These are phyloP conservation scores for Fusarium sp. DNA, from an alignment of 2,329 filamentous ascomycete genomes.

Conservation along the genomic window DNA sequence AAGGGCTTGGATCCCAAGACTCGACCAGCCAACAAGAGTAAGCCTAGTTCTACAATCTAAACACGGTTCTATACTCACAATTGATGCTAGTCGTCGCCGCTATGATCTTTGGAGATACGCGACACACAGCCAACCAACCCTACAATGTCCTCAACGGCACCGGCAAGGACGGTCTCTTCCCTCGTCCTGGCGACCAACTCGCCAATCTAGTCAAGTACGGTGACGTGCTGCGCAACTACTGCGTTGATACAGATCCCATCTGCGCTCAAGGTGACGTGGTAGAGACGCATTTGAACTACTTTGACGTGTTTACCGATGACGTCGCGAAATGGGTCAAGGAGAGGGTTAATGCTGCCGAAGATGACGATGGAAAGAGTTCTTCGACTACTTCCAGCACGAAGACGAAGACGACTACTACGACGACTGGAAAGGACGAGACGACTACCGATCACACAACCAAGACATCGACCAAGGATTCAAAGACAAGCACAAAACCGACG, in stretches of 20 bases:
- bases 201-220: conserved; percentile 43
- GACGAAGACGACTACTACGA: neutral
- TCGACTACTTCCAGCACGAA: neutral
- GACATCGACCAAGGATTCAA: neutral
- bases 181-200: conserved; percentile 44
- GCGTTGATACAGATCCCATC: conserved; percentile 50
- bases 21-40: conserved; percentile 47
- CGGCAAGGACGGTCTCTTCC: conserved; percentile 40
- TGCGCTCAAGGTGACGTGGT: conserved; percentile 49
- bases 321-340: conserved; percentile 31
- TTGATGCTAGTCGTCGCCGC: conserved; percentile 43
- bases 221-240: conserved; percentile 47
- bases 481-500: neutral
- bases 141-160: conserved; percentile 47
- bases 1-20: conserved; percentile 41
- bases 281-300: conserved; percentile 50
- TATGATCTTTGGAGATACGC: conserved; percentile 48
- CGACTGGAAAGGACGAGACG: neutral
- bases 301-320: conserved; percentile 44
- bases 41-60: conserved; percentile 17
- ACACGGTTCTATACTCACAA: neutral
- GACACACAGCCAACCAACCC: conserved; percentile 47
- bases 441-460: neutral
- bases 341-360: conserved; percentile 1
- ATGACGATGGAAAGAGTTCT: neutral